phyloP scores from a whole-genome alignment of 2,329 filamentous ascomycete species.

The Colletotrichum lindemuthianum region DNA sequence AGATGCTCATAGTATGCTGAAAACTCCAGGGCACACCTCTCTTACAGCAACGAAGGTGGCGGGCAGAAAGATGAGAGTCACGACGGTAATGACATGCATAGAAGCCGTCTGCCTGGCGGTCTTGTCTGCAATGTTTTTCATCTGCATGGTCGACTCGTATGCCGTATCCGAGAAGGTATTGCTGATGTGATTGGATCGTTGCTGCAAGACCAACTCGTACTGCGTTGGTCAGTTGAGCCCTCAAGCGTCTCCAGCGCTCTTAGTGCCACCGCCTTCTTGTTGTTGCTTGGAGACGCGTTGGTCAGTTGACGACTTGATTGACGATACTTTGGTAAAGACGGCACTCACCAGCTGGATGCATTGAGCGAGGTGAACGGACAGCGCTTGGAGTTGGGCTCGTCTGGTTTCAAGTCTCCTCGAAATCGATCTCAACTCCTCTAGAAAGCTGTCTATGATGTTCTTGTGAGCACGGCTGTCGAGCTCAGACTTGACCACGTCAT shows the following conservation, averaged over 20 bases:
- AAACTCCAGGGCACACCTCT: not conserved
- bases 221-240: conserved; percentile 1
- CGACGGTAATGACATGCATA: conserved; percentile 16
- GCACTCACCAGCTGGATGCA: conserved; percentile 3
- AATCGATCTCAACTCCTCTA: not conserved
- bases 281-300: too few species aligned
- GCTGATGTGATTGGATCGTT: not conserved
- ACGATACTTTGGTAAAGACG: not conserved
- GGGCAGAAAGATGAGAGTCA: not conserved
- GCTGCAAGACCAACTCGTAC: conserved; percentile 4
- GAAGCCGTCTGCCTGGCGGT: not conserved
- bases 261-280: too few species aligned
- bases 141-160: not conserved
- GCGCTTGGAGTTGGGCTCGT: not conserved
- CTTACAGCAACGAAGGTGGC: conserved; percentile 25
- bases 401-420: not conserved
- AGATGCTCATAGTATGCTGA: not conserved
- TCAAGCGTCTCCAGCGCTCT: too few species aligned
- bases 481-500: not conserved
- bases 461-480: not conserved
- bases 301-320: not conserved
- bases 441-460: not conserved
- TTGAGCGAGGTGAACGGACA: not conserved
- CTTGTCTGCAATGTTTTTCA: not conserved
- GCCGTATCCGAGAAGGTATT: not conserved